Evolutionary conservation across 2,329 filamentous ascomycete genomes (phyloP), one percentile per base, ranked within the genome.

Genomic region (Saccharata proteae): DNA sequence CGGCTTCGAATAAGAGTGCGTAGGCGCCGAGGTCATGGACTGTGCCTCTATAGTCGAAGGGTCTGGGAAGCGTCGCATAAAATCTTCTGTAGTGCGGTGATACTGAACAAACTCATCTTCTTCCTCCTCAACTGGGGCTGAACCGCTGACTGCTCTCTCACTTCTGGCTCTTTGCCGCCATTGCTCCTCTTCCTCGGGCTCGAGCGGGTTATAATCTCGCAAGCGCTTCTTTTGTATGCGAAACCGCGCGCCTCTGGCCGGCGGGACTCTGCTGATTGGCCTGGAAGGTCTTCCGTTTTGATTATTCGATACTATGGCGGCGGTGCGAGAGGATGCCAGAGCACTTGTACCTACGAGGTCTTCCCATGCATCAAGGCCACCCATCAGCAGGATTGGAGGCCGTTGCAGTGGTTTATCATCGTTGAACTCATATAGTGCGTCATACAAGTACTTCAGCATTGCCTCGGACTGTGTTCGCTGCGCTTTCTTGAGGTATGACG

Each of bases 331-430:
- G 14, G 64, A 65, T 28, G 65, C 61, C 29, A 80, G 60, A 1
- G 79, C 76, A 32, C 75, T 68, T 9, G 64, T 58, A 2, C 90
- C 88, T 45, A 93, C 66, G n/a, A 90, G 57, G 45, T 90, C 78
- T 12, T 75, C 61, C 90, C 90, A 98, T 4, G 84, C 81, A 43
- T 86, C 74, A 8, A 98, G 55, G 0, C 90, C 90, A 12, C 90
- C 90, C 31, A 71, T 63, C 2, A 98, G 62, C 18, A 98, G 64
- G 34, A 84, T 80, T 0, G 88, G 86, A 3, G 71, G 67, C 16
- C 74, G 67, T 36, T 74, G 78, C 18, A 93, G 58, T 7, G 78
- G 77, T 42, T 80, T 82, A 11, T 77, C 75, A 36, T 79, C 80
- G 42, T 86, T 93, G 55, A 86, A 92, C 35, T 90, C 77, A 31